Conservation (phyloP, 73 alveolate species). For the Stentor roeselii region DNA sequence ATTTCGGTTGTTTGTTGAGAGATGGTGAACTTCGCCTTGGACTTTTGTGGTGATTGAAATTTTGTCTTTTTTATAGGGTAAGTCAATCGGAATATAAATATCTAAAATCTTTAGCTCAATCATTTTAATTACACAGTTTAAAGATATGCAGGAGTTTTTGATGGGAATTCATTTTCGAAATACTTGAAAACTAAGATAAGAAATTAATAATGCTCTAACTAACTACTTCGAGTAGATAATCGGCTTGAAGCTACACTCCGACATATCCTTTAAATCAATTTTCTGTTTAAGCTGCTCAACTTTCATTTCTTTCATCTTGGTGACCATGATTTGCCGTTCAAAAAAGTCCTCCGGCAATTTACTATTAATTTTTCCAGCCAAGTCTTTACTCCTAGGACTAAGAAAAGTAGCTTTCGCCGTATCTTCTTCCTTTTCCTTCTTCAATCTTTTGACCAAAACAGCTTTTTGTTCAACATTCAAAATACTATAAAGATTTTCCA, state of each 20-base stretch:
- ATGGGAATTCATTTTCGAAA: no score
- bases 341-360: not conserved
- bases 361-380: not conserved
- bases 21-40: not conserved
- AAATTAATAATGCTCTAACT: no score
- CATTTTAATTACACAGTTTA: no score
- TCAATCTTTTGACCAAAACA: not conserved
- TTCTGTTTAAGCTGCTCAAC: not conserved
- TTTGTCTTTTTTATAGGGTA: not conserved
- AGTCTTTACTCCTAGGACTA: not conserved
- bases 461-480: conserved; percentile 18
- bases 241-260: not conserved
- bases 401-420: not conserved
- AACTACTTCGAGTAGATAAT: no score
- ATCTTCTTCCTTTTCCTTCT: not conserved
- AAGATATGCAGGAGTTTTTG: no score
- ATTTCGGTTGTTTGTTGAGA: not conserved
- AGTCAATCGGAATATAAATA: not conserved
- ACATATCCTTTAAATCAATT: not conserved
- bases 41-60: not conserved
- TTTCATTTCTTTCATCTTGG: conserved; percentile 1
- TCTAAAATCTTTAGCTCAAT: not conserved
- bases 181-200: no score
- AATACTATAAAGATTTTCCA: not conserved
- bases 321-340: not conserved